Evolutionary conservation across 31 red algal genomes (phyloP).

Genomic region (Porphyra umbilicalis): DNA sequence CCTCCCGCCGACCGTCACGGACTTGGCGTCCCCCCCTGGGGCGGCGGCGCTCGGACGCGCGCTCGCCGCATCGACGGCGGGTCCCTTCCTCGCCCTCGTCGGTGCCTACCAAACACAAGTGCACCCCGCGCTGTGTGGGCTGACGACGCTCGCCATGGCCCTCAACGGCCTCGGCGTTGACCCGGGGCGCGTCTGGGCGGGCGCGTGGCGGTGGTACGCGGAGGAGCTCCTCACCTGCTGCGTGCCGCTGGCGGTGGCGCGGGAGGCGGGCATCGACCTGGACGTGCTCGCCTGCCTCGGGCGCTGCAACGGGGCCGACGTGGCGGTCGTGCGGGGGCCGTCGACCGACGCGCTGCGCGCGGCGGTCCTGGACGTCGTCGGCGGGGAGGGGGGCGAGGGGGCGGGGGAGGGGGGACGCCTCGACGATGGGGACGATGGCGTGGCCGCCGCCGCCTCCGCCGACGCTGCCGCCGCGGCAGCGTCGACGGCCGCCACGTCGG

Average conservation of each 20-base stretch:
- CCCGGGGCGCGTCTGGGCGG: constrained; percentile 38
- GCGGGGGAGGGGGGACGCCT: no score
- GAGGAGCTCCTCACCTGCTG: constrained; percentile 52
- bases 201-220: constrained; percentile 54
- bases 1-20: constrained; percentile 11
- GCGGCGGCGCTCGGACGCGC: constrained; percentile 19
- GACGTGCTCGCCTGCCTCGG: constrained; percentile 34
- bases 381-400: not conserved
- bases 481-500: not conserved
- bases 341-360: not conserved
- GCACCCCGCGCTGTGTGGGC: constrained; percentile 58
- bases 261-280: constrained; percentile 28
- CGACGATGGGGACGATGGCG: no score
- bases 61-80: constrained; percentile 9
- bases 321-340: constrained; percentile 11
- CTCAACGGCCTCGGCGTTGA: constrained; percentile 52
- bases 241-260: constrained; percentile 20
- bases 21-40: constrained; percentile 22
- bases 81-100: constrained; percentile 48
- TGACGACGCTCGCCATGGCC: constrained; percentile 40
- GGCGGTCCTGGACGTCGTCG: not conserved
- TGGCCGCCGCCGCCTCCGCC: no score
- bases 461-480: not conserved
- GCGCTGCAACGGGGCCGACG: constrained; percentile 28
- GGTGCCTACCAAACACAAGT: constrained; percentile 36